Percentiles rank a stretch among this genome's conserved stretches.
phyloP scores from a whole-genome alignment of 257 asterid genomes.

The Lavandula angustifolia region DNA sequence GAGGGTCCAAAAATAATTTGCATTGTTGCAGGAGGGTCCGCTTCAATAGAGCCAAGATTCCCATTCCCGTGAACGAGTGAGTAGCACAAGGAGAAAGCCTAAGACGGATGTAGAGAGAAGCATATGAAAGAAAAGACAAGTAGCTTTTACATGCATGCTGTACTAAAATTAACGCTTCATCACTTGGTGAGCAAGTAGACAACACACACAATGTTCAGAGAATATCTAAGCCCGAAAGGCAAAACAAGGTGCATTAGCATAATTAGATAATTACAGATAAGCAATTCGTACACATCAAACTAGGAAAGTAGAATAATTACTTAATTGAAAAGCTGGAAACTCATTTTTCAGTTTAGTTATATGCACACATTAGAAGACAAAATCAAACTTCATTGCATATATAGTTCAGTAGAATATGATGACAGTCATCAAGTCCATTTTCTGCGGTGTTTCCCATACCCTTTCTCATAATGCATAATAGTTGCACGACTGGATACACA shows the following conservation, averaged over 20 bases:
- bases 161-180: no score
- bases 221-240: no score
- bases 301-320: background rate
- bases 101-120: no score
- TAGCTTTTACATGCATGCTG: no score
- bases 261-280: no score
- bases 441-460: background rate
- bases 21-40: constrained; percentile 99
- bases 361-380: background rate
- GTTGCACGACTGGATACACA: no score
- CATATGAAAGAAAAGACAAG: no score
- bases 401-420: background rate
- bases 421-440: background rate
- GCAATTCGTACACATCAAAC: constrained; percentile 8
- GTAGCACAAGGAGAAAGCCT: constrained; percentile 95
- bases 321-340: background rate
- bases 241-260: no score
- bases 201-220: no score
- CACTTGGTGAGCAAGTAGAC: no score
- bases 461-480: constrained; percentile 1
- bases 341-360: background rate
- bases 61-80: constrained; percentile 98
- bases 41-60: constrained; percentile 96
- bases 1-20: constrained; percentile 18
- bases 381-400: constrained; percentile 18